These are phyloP conservation scores for Barbarea vulgaris DNA, from an alignment of 345 rosid genomes.

Conservation along the genomic window DNA sequence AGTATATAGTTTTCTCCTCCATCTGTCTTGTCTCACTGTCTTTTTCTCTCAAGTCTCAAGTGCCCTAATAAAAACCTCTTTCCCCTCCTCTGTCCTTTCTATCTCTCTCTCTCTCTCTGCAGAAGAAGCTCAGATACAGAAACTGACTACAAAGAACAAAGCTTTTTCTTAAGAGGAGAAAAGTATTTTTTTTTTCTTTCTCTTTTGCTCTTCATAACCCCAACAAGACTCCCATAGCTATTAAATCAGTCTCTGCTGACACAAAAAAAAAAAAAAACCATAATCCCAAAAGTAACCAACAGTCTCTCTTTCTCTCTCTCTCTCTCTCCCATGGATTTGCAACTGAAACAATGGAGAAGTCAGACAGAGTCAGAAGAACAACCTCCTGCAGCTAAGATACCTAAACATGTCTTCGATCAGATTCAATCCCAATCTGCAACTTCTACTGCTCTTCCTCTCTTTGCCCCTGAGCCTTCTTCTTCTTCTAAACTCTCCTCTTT, in stretches of 20 bases:
- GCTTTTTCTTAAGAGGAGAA: slow-evolving; percentile 7
- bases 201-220: slow-evolving; percentile 47
- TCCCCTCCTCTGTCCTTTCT: slow-evolving; percentile 46
- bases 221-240: slow-evolving; percentile 33
- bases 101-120: slow-evolving; percentile 35
- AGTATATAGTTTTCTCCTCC: slow-evolving; percentile 19
- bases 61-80: slow-evolving; percentile 46
- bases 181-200: slow-evolving; percentile 18
- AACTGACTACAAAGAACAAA: slow-evolving; percentile 43
- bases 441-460: slow-evolving; percentile 78
- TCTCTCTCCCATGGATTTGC: slow-evolving; percentile 74
- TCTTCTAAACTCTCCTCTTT: slow-evolving; percentile 53
- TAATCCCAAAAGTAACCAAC: slow-evolving; percentile 38
- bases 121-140: slow-evolving; percentile 52
- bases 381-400: slow-evolving; percentile 63
- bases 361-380: slow-evolving; percentile 67
- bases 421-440: slow-evolving; percentile 46
- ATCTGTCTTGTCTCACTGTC: slow-evolving; percentile 74
- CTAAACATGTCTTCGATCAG: slow-evolving; percentile 65
- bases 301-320: slow-evolving; percentile 36
- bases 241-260: slow-evolving; percentile 17
- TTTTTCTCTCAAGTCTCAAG: slow-evolving; percentile 53
- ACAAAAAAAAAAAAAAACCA: not conserved
- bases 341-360: slow-evolving; percentile 91
- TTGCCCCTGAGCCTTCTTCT: slow-evolving; percentile 59